Evolutionary conservation across 441 rosid genomes (phyloP), one percentile per base, ranked within the genome.

Genomic region (Pelargonium citronellum): DNA sequence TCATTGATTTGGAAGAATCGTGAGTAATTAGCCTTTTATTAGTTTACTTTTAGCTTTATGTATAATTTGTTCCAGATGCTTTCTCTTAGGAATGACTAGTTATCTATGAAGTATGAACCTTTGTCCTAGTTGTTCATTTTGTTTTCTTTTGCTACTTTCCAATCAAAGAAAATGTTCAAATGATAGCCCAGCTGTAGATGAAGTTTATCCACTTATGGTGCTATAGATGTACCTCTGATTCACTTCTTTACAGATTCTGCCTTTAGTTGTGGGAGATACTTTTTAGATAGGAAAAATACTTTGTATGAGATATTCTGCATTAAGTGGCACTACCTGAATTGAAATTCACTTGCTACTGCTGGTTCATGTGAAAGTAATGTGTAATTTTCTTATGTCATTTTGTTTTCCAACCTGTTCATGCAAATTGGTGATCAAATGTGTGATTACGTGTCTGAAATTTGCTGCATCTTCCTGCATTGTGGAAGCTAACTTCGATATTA

Each of bases 1-100:
- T 95, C 71, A 95, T 95, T 79, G 99, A 95, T 79, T 86, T 95
- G 70, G 99, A 95, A 80, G 99, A 95, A 86, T 92, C 98, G 98
- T 95, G 87, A 91, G 97, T 85, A 39, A 62, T 53, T 66, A 5
- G 9, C 49, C 5, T 71, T 77, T 49, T 69, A 72, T 44, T 15
- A 71, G 10, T 64, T 58, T 16, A 1, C 67, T 65, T 60, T 34
- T 70, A 70, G 9, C 67, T 13, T 74, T 72, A 17, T 39, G 30
- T 67, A 66, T 71, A 5, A 70, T 70, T 58, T 70, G 62, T 17
- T 16, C 9, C 46, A 11, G 69, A 60, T 64, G 30, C 66, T 53
- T 71, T 44, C 64, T 44, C n/a, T 16, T 22, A 10, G 55, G 64
- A n/a, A 68, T 55, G 43, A 60, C 47, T 2, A 43, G 44, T 55